Evolutionary conservation across 345 rosid genomes (phyloP).

Genomic region (Citrus inodora): DNA sequence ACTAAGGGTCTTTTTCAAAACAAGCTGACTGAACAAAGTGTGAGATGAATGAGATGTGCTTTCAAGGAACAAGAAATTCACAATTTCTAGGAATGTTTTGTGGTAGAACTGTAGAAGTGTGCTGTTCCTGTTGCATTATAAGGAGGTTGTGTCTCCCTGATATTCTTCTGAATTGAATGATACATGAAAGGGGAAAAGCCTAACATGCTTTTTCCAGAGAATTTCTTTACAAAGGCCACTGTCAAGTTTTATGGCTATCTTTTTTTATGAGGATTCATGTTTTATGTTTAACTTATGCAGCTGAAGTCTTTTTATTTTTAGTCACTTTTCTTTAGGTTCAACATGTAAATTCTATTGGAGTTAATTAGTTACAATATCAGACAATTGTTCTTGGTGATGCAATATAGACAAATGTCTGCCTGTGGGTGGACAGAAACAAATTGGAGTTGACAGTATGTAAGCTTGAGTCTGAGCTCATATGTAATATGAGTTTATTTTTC

Average conservation of each 20-base stretch:
- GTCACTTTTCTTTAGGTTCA: not conserved
- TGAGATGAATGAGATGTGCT: constrained; percentile 1
- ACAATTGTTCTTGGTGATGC: not conserved
- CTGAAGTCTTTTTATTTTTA: not conserved
- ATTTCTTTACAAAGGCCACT: not conserved
- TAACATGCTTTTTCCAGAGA: not conserved
- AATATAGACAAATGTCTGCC: not conserved
- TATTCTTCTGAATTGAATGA: not conserved
- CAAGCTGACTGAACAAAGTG: constrained; percentile 1
- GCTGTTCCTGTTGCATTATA: not conserved
- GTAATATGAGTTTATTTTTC: not conserved
- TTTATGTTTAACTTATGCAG: not conserved
- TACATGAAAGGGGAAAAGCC: not conserved
- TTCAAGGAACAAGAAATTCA: not conserved
- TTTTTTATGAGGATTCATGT: not conserved
- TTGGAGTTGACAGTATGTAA: not conserved
- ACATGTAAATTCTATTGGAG: not conserved
- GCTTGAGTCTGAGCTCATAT: not conserved
- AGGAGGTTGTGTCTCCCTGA: not conserved
- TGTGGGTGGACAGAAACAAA: not conserved
- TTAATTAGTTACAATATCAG: not conserved
- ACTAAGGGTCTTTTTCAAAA: not conserved
- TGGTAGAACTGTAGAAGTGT: not conserved
- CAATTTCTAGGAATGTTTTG: not conserved
- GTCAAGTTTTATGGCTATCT: not conserved